These are phyloP conservation scores for Metschnikowia cerradonensis DNA, from an alignment of 805 yeast species.

Conservation along the genomic window DNA sequence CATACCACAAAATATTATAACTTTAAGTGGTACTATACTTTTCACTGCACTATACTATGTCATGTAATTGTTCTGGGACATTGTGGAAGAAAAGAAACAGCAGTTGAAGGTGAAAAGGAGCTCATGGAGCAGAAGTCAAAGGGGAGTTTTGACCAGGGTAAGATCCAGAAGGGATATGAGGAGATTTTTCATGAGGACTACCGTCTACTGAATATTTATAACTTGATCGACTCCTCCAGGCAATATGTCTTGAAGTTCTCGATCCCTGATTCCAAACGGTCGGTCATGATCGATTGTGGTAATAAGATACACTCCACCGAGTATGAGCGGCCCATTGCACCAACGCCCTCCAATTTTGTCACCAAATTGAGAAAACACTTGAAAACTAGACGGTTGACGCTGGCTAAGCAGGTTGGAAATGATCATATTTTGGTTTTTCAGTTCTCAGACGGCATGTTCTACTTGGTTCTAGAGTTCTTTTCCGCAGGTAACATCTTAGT, in stretches of 20 bases:
- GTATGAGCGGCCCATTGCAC: slow-evolving; percentile 76
- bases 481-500: slow-evolving; percentile 90
- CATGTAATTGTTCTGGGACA: too few species aligned
- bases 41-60: too few species aligned
- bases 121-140: too few species aligned
- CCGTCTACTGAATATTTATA: slow-evolving; percentile 81
- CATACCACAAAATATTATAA: too few species aligned
- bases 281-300: slow-evolving; percentile 80
- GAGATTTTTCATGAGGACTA: slow-evolving; percentile 34
- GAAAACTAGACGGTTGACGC: slow-evolving; percentile 59
- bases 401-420: slow-evolving; percentile 66
- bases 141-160: too few species aligned
- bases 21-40: too few species aligned
- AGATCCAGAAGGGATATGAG: too few species aligned
- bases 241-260: slow-evolving; percentile 79
- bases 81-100: too few species aligned
- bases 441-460: slow-evolving; percentile 76
- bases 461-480: slow-evolving; percentile 84
- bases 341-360: slow-evolving; percentile 80
- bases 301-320: slow-evolving; percentile 74
- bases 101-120: too few species aligned
- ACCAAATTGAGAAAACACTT: slow-evolving; percentile 82
- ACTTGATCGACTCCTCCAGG: slow-evolving; percentile 63
- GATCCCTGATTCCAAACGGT: slow-evolving; percentile 75
- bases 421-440: slow-evolving; percentile 83